phyloP scores from a whole-genome alignment of 768 basidiomycete species.

The Naematelia encephala region DNA sequence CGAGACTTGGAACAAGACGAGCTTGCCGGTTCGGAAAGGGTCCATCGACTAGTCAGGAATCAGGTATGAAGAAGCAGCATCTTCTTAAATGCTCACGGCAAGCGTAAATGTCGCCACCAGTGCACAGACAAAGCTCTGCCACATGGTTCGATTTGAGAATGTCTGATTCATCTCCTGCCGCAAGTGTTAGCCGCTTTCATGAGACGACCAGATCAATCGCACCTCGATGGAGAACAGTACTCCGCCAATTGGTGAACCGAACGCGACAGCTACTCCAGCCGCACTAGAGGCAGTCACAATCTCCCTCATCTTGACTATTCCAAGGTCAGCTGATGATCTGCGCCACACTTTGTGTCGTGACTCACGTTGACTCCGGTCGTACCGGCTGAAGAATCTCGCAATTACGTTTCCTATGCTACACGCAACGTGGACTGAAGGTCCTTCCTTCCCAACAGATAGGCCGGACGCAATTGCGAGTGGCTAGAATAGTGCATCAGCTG shows the following conservation, averaged over 20 bases:
- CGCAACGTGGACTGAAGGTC: constrained; percentile 95
- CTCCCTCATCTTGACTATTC: constrained; percentile 64
- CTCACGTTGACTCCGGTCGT: constrained; percentile 82
- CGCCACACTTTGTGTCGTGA: constrained; percentile 14
- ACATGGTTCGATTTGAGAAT: constrained; percentile 97
- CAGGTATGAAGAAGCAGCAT: background rate
- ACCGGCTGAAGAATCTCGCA: constrained; percentile 75
- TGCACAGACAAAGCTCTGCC: constrained; percentile 96
- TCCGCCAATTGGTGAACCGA: constrained; percentile 96
- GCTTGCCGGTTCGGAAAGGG: constrained; percentile 94
- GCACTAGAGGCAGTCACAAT: constrained; percentile 93
- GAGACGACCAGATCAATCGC: constrained; percentile 6
- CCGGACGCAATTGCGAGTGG: constrained; percentile 96
- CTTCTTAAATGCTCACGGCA: constrained; percentile 60
- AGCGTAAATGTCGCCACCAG: constrained; percentile 93
- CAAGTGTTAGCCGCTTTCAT: background rate
- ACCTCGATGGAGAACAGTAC: constrained; percentile 98
- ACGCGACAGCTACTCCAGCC: constrained; percentile 96
- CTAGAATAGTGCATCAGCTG: constrained; percentile 54
- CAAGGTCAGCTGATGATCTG: constrained; percentile 12
- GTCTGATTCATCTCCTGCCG: constrained; percentile 93
- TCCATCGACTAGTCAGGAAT: constrained; percentile 81
- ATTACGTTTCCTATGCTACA: constrained; percentile 88
- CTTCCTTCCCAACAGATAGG: constrained; percentile 95
- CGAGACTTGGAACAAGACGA: constrained; percentile 96